Evolutionary conservation across 73 alveolate species (phyloP).

Genomic region (Diophrys sp.): DNA sequence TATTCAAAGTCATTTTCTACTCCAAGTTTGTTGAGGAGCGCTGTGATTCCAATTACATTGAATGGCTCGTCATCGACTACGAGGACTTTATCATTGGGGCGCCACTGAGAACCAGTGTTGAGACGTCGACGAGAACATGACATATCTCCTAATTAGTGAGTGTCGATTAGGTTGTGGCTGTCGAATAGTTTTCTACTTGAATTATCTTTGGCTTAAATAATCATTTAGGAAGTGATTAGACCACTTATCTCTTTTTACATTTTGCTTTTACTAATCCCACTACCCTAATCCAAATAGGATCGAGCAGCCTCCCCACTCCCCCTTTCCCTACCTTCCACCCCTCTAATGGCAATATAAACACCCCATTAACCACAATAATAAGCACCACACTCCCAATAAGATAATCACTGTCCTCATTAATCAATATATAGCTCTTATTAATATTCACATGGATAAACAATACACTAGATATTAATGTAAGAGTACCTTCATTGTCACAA

Average conservation of each 20-base stretch:
- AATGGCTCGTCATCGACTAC: constrained; percentile 1
- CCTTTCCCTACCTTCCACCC: too few relatives aligned
- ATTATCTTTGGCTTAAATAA: too few relatives aligned
- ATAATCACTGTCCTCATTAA: neutral
- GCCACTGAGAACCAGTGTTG: neutral
- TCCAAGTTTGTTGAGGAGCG: neutral
- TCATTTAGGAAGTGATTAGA: too few relatives aligned
- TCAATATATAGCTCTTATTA: neutral
- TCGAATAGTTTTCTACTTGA: too few relatives aligned
- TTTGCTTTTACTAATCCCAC: too few relatives aligned
- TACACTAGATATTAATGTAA: neutral
- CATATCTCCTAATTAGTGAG: too few relatives aligned
- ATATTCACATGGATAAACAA: neutral
- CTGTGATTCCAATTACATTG: neutral
- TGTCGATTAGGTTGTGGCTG: too few relatives aligned
- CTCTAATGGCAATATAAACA: neutral
- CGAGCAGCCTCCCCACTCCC: too few relatives aligned
- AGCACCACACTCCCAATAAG: neutral
- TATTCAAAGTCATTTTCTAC: neutral
- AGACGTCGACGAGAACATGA: neutral
- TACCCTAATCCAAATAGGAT: too few relatives aligned
- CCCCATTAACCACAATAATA: neutral
- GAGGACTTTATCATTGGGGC: neutral
- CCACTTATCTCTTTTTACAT: too few relatives aligned
- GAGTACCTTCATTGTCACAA: neutral